Evolutionary conservation across 208 protist species (phyloP).

Genomic region (Leishmania gerbilli): DNA sequence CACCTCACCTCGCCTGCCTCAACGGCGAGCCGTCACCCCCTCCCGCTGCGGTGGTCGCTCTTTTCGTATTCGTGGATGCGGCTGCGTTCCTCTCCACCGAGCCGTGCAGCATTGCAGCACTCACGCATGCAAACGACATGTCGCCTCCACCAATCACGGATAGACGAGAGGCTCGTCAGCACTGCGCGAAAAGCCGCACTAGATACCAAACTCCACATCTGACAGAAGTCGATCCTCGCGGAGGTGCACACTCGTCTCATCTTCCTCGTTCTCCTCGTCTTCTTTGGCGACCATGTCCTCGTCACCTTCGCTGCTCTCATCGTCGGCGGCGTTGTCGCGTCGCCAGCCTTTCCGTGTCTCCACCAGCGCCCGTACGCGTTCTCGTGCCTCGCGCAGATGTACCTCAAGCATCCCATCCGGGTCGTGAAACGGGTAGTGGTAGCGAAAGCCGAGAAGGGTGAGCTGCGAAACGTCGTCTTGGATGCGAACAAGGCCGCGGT

Average conservation of each 20-base stretch:
- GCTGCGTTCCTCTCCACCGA: not conserved
- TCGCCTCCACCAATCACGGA: not conserved
- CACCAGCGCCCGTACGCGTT: slow-evolving; percentile 22
- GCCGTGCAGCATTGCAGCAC: not conserved
- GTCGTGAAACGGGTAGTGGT: slow-evolving; percentile 83
- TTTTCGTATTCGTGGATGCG: not conserved
- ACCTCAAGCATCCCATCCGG: slow-evolving; percentile 64
- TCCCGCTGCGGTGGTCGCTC: not conserved
- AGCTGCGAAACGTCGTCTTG: slow-evolving; percentile 46
- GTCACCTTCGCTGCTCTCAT: slow-evolving; percentile 7
- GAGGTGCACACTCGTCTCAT: not conserved
- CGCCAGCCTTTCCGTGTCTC: not conserved
- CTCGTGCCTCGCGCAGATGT: slow-evolving; percentile 27
- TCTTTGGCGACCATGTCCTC: not conserved
- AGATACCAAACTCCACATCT: slow-evolving; percentile 58
- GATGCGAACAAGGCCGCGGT: slow-evolving; percentile 50
- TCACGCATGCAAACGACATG: not conserved
- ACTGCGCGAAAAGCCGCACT: not conserved
- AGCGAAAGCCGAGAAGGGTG: slow-evolving; percentile 74
- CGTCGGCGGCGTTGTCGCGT: not conserved
- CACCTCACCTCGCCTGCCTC: not conserved
- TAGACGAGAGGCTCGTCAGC: not conserved
- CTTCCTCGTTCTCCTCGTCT: slow-evolving; percentile 22
- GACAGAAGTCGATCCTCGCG: slow-evolving; percentile 37
- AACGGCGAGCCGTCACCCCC: not conserved